These are phyloP conservation scores for Mangifera indica DNA, from an alignment of 345 rosid species.

Conservation along the genomic window DNA sequence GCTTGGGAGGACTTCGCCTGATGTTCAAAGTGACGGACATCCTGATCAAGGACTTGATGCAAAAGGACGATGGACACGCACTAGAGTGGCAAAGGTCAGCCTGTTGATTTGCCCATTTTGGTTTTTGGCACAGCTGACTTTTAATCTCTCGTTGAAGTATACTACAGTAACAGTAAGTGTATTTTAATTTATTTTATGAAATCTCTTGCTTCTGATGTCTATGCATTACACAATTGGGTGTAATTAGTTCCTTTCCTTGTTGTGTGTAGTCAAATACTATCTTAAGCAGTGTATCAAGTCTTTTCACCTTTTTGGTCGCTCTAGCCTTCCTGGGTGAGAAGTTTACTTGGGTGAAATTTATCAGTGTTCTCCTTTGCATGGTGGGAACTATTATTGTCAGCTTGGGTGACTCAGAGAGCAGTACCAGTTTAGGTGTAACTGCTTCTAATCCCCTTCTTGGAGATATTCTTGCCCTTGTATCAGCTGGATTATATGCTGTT, in stretches of 20 bases:
- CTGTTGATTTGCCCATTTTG: constrained; percentile 83
- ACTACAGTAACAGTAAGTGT: constrained; percentile 81
- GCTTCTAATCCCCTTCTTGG: constrained; percentile 77
- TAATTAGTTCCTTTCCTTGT: constrained; percentile 16
- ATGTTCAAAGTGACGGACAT: constrained; percentile 19
- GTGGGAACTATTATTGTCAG: constrained; percentile 85
- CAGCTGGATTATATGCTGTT: constrained; percentile 75
- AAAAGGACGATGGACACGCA: constrained; percentile 85
- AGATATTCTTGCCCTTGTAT: constrained; percentile 70
- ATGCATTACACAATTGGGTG: constrained; percentile 6
- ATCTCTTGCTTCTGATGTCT: not conserved
- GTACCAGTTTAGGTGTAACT: constrained; percentile 34
- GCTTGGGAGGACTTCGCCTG: constrained; percentile 25
- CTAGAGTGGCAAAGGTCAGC: constrained; percentile 82
- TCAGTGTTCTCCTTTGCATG: constrained; percentile 93
- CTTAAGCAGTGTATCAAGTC: constrained; percentile 87
- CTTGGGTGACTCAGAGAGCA: constrained; percentile 67
- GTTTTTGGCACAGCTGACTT: constrained; percentile 88
- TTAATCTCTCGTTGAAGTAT: constrained; percentile 87
- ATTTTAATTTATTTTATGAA: constrained; percentile 4
- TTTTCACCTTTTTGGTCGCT: constrained; percentile 85
- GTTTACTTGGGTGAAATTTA: constrained; percentile 86
- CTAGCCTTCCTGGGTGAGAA: constrained; percentile 73
- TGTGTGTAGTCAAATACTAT: constrained; percentile 86
- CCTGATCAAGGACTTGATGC: constrained; percentile 49